A percentile compares a stretch with the other conserved stretches of the same genome.
These are phyloP conservation scores for Suillus subalutaceus DNA, from an alignment of 768 basidiomycete genomes.

Conservation along the genomic window DNA sequence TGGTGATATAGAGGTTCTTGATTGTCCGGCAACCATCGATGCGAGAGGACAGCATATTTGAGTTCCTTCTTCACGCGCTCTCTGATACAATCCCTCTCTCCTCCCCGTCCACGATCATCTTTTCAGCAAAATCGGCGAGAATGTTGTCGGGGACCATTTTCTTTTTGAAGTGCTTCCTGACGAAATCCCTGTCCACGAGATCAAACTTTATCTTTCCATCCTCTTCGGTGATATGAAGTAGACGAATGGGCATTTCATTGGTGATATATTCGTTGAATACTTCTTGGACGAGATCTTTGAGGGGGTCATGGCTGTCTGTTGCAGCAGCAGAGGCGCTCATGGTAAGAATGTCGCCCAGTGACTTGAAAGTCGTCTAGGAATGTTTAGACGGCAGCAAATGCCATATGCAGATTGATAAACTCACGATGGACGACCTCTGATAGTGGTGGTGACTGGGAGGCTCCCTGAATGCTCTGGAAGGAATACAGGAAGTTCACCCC, in stretches of 20 bases:
- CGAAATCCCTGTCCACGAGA: background rate
- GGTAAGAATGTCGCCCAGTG: background rate
- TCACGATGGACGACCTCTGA: background rate
- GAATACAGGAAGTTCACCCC: background rate
- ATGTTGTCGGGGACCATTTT: background rate
- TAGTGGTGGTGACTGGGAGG: background rate
- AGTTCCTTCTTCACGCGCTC: slow-evolving; percentile 1
- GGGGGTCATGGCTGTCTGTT: background rate
- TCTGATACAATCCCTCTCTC: slow-evolving; percentile 3
- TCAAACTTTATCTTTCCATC: background rate
- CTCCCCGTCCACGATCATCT: background rate
- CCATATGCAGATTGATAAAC: background rate
- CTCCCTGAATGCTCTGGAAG: background rate
- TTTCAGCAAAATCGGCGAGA: background rate
- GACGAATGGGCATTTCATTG: slow-evolving; percentile 5
- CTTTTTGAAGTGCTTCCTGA: background rate
- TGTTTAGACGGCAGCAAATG: background rate
- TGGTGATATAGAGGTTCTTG: slow-evolving; percentile 3
- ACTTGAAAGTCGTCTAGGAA: no score
- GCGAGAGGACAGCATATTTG: slow-evolving; percentile 13
- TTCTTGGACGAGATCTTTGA: background rate
- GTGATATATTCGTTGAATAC: slow-evolving; percentile 1
- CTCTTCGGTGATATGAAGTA: slow-evolving; percentile 2
- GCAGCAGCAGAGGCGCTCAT: background rate
- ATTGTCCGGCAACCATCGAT: slow-evolving; percentile 4